These are phyloP conservation scores for Ogataea zsoltii DNA, from an alignment of 805 yeast genomes.

Conservation along the genomic window DNA sequence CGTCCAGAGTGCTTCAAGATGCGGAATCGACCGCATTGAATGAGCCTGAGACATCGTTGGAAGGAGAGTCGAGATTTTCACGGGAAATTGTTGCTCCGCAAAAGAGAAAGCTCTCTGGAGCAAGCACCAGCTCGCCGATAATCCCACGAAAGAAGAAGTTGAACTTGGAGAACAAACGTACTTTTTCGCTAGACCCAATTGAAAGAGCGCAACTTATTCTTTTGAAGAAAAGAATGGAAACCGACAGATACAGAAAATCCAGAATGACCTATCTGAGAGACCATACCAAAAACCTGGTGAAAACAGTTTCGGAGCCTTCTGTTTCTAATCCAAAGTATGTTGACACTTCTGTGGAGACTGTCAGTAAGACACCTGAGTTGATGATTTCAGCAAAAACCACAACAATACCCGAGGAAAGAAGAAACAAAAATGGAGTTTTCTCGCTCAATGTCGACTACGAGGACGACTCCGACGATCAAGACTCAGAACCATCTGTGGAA, in stretches of 20 bases:
- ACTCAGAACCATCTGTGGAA: conserved; percentile 3
- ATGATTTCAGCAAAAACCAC: not conserved
- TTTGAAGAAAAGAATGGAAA: conserved; percentile 40
- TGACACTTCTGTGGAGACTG: conserved; percentile 27
- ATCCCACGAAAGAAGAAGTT: not conserved
- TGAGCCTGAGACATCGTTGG: conserved; percentile 6
- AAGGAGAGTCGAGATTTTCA: not conserved
- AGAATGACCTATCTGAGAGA: conserved; percentile 43
- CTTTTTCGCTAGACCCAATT: conserved; percentile 30
- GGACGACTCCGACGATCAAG: conserved; percentile 8
- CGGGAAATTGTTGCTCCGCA: not conserved
- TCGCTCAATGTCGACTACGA: conserved; percentile 21
- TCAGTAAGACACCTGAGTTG: conserved; percentile 14
- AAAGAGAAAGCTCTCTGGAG: conserved; percentile 8
- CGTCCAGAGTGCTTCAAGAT: not conserved
- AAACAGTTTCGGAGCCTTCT: conserved; percentile 13
- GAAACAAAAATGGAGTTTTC: conserved; percentile 29
- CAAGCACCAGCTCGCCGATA: conserved; percentile 3
- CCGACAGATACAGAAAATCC: conserved; percentile 48
- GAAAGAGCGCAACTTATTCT: conserved; percentile 35
- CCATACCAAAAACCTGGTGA: conserved; percentile 30
- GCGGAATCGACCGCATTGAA: conserved; percentile 17
- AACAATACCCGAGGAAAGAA: conserved; percentile 23
- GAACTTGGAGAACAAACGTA: not conserved
- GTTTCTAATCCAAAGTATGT: conserved; percentile 18